Base-by-base conservation (phyloP, 2,329 filamentous ascomycete species). In the Massarina eburnea region DNA sequence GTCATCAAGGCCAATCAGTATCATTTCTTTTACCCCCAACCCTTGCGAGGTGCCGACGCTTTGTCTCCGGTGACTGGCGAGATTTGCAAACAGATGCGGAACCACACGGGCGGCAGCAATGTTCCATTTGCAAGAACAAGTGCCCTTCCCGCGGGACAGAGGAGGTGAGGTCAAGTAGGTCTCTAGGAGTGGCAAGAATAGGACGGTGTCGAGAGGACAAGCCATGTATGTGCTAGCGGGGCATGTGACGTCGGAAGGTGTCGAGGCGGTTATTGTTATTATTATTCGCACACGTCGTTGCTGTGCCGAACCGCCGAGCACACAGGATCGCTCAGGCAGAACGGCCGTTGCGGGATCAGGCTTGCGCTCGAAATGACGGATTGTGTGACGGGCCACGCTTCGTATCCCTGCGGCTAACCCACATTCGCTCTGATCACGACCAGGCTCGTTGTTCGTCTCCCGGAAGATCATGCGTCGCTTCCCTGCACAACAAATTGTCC, bases 381-480 rank as follows among this genome's bases (percentile, higher is more conserved):
- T 57, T 54, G 49, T 50, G 46, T 43, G 45, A 51, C 51, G 54
- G 54, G 24, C 51, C 46, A 54, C 21, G 58, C 59, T 53, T 54
- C 49, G 49, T 53, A 62, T 52, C 66, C 66, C 58, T 69, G 64
- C 50, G 34, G 39, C 50, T 48, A 43, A 51, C 55, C 57, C 56
- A 58, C 54, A 50, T 59, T 56, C 57, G 52, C 54, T 51, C 46
- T 57, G 51, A 58, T 49, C 54, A 52, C 47, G 52, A 38, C 50
- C 48, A 49, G 45, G 45, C 45, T 55, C 36, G 54, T 46, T 55
- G 49, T 41, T 35, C 48, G 50, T 58, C 55, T 58, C 57, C 62
- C 59, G 64, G 64, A 52, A 66, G 63, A 67, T 69, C 61, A 67
- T 64, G 62, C 58, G 58, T 44, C 41, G 52, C 48, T 55, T 59